Evolutionary conservation across 306 rosid genomes (phyloP), one percentile per base, ranked within the genome.

Genomic region (Astragalus glycyphyllos): DNA sequence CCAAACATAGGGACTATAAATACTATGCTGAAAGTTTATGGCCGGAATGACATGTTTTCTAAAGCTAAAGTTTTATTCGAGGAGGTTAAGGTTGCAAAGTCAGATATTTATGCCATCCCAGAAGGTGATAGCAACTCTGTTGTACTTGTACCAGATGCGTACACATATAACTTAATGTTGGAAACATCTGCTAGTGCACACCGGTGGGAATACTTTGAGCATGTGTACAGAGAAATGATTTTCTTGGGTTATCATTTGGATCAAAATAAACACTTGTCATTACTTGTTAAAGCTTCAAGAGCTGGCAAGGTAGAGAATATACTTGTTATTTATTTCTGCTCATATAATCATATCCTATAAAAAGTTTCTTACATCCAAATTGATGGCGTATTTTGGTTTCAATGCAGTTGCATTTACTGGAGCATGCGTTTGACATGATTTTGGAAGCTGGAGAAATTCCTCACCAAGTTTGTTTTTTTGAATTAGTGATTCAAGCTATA

Each of bases 201-300:
- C 48, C 98, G 89, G 65, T 94, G 98, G 98, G 98, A 94, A 80
- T 94, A 94, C 80, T 94, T 94, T 72, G 98, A 93, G 85, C 87
- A 78, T 73, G 89, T 88, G 54, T 93, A 90, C 78, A 87, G 82
- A 75, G 96, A 90, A 81, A 90, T 93, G 97, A 75, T 84, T 74
- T 79, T 90, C 32, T 78, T 89, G 2, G 90, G 94, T 47, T 87
- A 74, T 81, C 85, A 77, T 71, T 79, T 90, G 53, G 88, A 93
- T 84, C 96, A 90, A 77, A 80, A 58, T 77, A 90, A 75, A 58
- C 87, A 81, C 45, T 84, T 82, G 13, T 47, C 71, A 1, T 73
- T 90, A 65, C 88, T 88, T 58, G 67, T 86, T 73, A 78, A 87
- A 86, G 94, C 97, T 81, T 87, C 98, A 69, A 90, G 78, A 84